These are phyloP conservation scores for Zizania latifolia DNA, from an alignment of 176 grass and related monocot genomes.

Conservation along the genomic window DNA sequence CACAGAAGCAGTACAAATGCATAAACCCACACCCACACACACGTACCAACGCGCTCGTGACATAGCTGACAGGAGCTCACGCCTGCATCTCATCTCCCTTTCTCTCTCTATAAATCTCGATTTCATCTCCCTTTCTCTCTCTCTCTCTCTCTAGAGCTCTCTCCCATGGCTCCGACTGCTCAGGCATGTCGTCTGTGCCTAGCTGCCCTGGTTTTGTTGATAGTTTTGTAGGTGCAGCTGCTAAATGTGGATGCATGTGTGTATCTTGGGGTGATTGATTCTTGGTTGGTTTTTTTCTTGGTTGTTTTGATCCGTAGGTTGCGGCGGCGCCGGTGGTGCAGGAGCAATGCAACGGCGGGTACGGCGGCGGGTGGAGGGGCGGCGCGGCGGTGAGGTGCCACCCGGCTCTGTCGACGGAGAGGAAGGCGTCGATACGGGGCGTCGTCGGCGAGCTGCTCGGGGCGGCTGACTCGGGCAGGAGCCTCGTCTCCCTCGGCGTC, in stretches of 20 bases:
- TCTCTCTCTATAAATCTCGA: neutral
- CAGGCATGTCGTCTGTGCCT: slow-evolving; percentile 21
- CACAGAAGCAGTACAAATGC: slow-evolving; percentile 18
- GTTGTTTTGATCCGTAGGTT: neutral
- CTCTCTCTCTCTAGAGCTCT: neutral
- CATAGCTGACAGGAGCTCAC: neutral
- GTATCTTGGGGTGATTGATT: neutral
- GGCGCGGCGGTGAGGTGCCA: slow-evolving; percentile 39
- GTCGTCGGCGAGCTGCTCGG: slow-evolving; percentile 49
- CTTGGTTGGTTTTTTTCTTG: neutral
- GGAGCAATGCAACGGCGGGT: neutral
- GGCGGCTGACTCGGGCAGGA: neutral
- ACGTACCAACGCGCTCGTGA: slow-evolving; percentile 7
- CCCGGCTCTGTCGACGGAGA: slow-evolving; percentile 46
- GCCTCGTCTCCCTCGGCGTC: slow-evolving; percentile 76
- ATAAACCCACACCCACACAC: neutral
- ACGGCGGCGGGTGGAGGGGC: no score
- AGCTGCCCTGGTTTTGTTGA: no score
- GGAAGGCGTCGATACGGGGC: slow-evolving; percentile 69
- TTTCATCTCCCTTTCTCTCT: neutral
- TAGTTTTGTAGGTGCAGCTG: no score
- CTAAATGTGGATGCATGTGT: neutral
- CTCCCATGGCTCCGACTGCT: slow-evolving; percentile 44
- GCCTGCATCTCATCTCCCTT: neutral
- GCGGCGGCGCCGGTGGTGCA: neutral